Evolutionary conservation across 257 asterid genomes (phyloP).

Genomic region (Fraxinus quadrangulata): DNA sequence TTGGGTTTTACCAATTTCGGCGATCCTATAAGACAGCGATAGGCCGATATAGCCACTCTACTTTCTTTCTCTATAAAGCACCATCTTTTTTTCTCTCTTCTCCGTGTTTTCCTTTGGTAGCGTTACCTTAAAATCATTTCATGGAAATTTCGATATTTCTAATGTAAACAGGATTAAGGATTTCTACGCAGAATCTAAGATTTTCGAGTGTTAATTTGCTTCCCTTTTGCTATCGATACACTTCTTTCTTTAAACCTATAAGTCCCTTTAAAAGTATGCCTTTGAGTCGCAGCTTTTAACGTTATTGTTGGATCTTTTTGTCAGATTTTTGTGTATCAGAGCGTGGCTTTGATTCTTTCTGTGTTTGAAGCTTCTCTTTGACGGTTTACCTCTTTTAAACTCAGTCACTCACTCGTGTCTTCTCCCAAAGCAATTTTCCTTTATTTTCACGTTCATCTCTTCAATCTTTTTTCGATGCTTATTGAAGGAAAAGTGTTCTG

Average conservation of each 20-base stretch:
- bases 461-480: background rate
- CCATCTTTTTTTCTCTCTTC: background rate
- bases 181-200: background rate
- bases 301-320: slow-evolving; percentile 31
- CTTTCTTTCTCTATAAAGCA: slow-evolving; percentile 1
- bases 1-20: slow-evolving; percentile 37
- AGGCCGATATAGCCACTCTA: slow-evolving; percentile 19
- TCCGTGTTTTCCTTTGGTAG: background rate
- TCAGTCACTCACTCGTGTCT: slow-evolving; percentile 20
- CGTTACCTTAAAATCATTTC: background rate
- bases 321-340: slow-evolving; percentile 36
- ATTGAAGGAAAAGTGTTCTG: background rate
- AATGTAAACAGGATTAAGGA: slow-evolving; percentile 1
- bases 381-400: slow-evolving; percentile 29
- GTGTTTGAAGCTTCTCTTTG: slow-evolving; percentile 35
- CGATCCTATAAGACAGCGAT: slow-evolving; percentile 62
- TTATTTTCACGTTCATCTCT: slow-evolving; percentile 17
- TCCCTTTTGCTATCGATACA: no score
- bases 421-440: slow-evolving; percentile 27
- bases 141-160: background rate
- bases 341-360: slow-evolving; percentile 37
- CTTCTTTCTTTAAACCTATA: background rate
- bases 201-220: background rate
- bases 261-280: background rate
- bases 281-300: slow-evolving; percentile 45